phyloP scores from a whole-genome alignment of 2,329 filamentous ascomycete species.

The Corynespora cassiicola region DNA sequence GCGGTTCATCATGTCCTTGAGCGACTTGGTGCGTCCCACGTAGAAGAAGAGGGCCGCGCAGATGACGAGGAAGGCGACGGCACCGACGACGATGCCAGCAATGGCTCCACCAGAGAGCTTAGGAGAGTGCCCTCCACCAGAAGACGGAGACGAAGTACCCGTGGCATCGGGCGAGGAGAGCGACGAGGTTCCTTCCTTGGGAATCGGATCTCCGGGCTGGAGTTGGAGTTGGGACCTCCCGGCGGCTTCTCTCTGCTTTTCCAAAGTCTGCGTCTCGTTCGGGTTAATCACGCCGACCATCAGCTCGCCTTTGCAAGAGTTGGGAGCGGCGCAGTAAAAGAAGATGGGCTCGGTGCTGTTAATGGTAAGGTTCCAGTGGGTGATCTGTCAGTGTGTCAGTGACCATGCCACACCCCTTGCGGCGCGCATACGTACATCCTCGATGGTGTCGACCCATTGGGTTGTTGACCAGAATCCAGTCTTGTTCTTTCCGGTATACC shows the following conservation, averaged over 20 bases:
- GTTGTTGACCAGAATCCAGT: conserved; percentile 41
- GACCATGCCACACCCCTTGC: no score
- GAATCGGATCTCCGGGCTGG: conserved; percentile 48
- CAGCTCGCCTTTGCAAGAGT: conserved; percentile 67
- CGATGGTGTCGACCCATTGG: conserved; percentile 26
- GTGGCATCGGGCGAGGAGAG: conserved; percentile 10
- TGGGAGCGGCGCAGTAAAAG: conserved; percentile 60
- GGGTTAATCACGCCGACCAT: conserved; percentile 83
- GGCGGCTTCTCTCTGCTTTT: conserved; percentile 30
- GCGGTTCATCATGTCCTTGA: conserved; percentile 34
- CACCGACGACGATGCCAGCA: conserved; percentile 67
- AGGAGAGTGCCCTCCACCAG: conserved; percentile 9
- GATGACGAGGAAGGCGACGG: conserved; percentile 65
- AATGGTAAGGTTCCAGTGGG: conserved; percentile 40
- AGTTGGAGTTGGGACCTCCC: conserved; percentile 35
- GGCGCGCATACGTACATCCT: conserved; percentile 27
- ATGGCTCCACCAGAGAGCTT: conserved; percentile 49
- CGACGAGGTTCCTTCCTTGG: conserved; percentile 39
- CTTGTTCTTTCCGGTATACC: conserved; percentile 32
- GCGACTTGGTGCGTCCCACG: conserved; percentile 57
- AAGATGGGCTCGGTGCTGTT: conserved; percentile 45
- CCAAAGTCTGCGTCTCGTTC: conserved; percentile 40
- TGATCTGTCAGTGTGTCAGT: conserved; percentile 24
- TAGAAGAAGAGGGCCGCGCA: conserved; percentile 69
- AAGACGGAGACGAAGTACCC: conserved; percentile 8